A percentile compares a stretch with the other conserved stretches of the same genome.
These are phyloP conservation scores for Aspergillus biplanus DNA, from an alignment of 495 filamentous ascomycete species.

Conservation along the genomic window DNA sequence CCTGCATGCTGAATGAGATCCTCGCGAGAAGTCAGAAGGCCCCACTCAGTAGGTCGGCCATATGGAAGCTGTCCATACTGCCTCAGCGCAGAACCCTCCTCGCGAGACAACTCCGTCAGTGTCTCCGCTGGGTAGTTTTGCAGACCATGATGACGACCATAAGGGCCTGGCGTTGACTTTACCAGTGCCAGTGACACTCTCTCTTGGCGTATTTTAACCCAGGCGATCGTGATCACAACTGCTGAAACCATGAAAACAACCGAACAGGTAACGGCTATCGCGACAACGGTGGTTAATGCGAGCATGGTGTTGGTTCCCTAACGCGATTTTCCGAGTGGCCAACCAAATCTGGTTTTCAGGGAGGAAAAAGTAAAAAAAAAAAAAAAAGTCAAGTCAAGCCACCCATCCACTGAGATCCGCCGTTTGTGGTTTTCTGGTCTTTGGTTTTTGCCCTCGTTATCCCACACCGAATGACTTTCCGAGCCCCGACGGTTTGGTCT, in stretches of 20 bases:
- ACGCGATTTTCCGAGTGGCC: neutral
- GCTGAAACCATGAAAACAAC: slow-evolving; percentile 41
- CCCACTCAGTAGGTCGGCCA: slow-evolving; percentile 47
- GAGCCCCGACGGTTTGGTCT: neutral
- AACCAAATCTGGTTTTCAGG: neutral
- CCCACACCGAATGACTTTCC: neutral
- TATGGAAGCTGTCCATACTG: slow-evolving; percentile 47
- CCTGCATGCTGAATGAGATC: slow-evolving; percentile 30
- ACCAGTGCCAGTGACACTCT: slow-evolving; percentile 37
- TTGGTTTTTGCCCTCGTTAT: neutral
- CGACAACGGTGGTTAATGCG: slow-evolving; percentile 41
- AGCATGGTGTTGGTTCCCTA: slow-evolving; percentile 34
- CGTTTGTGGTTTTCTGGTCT: neutral
- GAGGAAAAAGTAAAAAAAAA: neutral
- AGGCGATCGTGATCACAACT: slow-evolving; percentile 41
- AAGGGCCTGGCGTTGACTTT: slow-evolving; percentile 30
- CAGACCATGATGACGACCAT: slow-evolving; percentile 25
- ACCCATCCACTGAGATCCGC: slow-evolving; percentile 1
- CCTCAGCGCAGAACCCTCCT: slow-evolving; percentile 36
- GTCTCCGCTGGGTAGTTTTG: slow-evolving; percentile 38
- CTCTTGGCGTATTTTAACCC: slow-evolving; percentile 47
- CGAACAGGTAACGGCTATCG: slow-evolving; percentile 46
- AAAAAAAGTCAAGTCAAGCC: neutral
- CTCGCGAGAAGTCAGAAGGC: slow-evolving; percentile 46
- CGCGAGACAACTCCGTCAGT: slow-evolving; percentile 41